Evolutionary conservation across 2,329 filamentous ascomycete genomes (phyloP).

Genomic region (Hypomyces rosellus): DNA sequence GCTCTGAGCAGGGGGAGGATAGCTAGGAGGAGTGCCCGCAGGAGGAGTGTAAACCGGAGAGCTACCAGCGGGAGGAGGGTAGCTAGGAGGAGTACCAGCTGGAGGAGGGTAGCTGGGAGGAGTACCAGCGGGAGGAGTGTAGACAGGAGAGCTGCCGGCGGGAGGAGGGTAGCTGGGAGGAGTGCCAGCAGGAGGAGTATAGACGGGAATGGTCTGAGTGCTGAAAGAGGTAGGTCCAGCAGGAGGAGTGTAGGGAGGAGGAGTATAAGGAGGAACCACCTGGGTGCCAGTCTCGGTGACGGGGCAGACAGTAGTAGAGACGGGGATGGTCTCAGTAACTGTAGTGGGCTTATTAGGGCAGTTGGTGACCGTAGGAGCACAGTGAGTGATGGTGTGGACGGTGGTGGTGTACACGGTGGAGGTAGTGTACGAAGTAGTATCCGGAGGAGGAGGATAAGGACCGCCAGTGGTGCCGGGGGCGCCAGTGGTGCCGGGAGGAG

Average conservation of each 20-base stretch:
- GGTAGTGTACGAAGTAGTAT: constrained; percentile 38
- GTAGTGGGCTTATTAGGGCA: constrained; percentile 44
- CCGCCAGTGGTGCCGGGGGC: constrained; percentile 13
- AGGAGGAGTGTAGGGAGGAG: constrained; percentile 5
- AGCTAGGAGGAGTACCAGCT: not conserved
- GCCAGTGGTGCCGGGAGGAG: constrained; percentile 7
- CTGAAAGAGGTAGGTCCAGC: constrained; percentile 20
- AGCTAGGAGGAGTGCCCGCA: constrained; percentile 4
- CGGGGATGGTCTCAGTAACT: constrained; percentile 31
- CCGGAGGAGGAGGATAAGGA: constrained; percentile 27
- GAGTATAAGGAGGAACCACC: constrained; percentile 23
- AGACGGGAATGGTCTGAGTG: constrained; percentile 17
- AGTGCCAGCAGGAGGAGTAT: constrained; percentile 7
- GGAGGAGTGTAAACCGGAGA: not conserved
- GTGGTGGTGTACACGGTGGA: constrained; percentile 52
- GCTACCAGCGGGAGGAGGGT: not conserved
- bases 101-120: not conserved
- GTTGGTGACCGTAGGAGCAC: constrained; percentile 53
- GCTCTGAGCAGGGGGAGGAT: not conserved
- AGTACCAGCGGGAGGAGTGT: constrained; percentile 18
- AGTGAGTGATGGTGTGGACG: constrained; percentile 56
- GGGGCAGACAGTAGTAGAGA: constrained; percentile 36
- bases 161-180: constrained; percentile 8
- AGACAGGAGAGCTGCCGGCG: constrained; percentile 11
- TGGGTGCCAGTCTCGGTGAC: constrained; percentile 7